Evolutionary conservation across 2,329 filamentous ascomycete genomes (phyloP).

Genomic region (Botrytis tulipae): DNA sequence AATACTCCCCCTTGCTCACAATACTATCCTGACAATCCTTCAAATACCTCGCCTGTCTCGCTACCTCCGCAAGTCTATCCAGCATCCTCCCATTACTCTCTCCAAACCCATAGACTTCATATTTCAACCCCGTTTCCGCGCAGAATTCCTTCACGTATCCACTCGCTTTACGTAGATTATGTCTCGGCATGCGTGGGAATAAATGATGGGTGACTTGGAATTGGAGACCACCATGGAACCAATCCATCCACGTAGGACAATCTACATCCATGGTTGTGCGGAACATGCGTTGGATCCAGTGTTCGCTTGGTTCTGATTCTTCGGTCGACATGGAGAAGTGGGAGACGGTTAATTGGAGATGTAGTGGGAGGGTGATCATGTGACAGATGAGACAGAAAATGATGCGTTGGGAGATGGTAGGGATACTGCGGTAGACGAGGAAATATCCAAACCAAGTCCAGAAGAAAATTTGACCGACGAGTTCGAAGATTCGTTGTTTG

Average conservation of each 20-base stretch:
- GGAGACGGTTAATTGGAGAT: slow-evolving; percentile 86
- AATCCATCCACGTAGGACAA: slow-evolving; percentile 84
- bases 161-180: slow-evolving; percentile 76
- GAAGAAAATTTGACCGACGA: slow-evolving; percentile 76
- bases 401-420: slow-evolving; percentile 66
- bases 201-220: slow-evolving; percentile 89
- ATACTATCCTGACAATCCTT: slow-evolving; percentile 65
- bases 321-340: slow-evolving; percentile 93
- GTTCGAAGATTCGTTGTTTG: slow-evolving; percentile 80
- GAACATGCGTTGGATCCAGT: slow-evolving; percentile 86
- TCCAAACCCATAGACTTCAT: slow-evolving; percentile 83
- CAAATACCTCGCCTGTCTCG: slow-evolving; percentile 73
- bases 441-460: slow-evolving; percentile 85
- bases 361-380: slow-evolving; percentile 74
- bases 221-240: slow-evolving; percentile 83
- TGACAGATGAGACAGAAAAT: slow-evolving; percentile 78
- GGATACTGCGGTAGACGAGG: slow-evolving; percentile 70
- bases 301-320: slow-evolving; percentile 78
- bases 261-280: slow-evolving; percentile 93
- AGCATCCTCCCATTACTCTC: slow-evolving; percentile 82
- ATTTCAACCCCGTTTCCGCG: slow-evolving; percentile 76
- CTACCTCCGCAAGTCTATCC: slow-evolving; percentile 72
- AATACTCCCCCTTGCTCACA: slow-evolving; percentile 37
- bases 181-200: slow-evolving; percentile 78
- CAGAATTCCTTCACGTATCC: slow-evolving; percentile 79